These are phyloP conservation scores for Phoenix roebelenii DNA, from an alignment of 176 grass and related monocot genomes.

Conservation along the genomic window DNA sequence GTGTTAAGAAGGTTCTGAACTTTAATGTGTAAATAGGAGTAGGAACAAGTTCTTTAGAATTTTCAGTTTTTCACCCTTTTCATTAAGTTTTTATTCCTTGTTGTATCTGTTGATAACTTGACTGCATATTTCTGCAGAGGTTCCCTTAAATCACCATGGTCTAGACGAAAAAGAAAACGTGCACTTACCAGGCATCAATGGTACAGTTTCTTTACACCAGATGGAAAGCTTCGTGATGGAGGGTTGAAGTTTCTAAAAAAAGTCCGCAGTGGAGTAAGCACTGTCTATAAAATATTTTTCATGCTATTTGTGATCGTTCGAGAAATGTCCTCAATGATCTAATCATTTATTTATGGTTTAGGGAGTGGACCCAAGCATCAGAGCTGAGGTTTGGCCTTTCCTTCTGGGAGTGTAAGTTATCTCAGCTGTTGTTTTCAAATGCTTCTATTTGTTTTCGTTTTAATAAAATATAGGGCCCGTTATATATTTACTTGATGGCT, in stretches of 20 bases:
- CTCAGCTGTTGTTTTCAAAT: conserved; percentile 16
- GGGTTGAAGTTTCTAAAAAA: conserved; percentile 90
- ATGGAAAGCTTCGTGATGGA: conserved; percentile 77
- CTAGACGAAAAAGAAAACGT: conserved; percentile 75
- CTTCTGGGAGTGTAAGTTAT: conserved; percentile 83
- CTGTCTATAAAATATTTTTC: background rate
- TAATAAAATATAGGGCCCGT: background rate
- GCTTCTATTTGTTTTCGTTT: conserved; percentile 15
- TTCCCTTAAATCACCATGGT: conserved; percentile 97
- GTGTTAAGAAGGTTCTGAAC: too few relatives aligned
- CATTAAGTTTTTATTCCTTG: background rate
- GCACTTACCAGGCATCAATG: conserved; percentile 68
- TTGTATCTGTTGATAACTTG: conserved; percentile 19
- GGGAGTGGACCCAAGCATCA: conserved; percentile 76
- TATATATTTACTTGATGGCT: background rate
- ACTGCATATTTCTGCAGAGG: conserved; percentile 38
- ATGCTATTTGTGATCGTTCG: background rate
- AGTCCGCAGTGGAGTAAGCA: conserved; percentile 89
- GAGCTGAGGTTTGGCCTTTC: conserved; percentile 97
- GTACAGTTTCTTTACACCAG: conserved; percentile 50
- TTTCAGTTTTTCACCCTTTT: background rate
- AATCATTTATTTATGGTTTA: conserved; percentile 33
- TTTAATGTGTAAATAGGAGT: too few relatives aligned
- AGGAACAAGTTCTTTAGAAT: too few relatives aligned
- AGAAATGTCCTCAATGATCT: conserved; percentile 19